Conservation (phyloP, 345 rosid species). For the Abelmoschus esculentus region DNA sequence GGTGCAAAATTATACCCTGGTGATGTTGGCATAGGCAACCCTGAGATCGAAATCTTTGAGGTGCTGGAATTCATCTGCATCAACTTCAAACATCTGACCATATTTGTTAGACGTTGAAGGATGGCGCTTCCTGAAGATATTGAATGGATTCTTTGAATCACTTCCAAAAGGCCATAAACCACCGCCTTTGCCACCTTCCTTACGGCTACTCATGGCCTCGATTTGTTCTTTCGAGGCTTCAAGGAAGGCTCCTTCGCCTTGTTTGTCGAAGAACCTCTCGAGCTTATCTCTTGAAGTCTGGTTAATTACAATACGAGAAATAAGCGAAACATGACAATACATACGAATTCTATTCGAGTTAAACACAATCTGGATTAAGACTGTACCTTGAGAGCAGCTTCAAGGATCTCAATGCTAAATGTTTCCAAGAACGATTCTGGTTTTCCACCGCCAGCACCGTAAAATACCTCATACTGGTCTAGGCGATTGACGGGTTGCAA, state of each 20-base stretch:
- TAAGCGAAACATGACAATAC: no score
- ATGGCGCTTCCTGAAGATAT: constrained; percentile 17
- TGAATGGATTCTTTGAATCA: constrained; percentile 19
- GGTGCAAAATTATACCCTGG: constrained; percentile 21
- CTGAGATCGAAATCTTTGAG: constrained; percentile 23
- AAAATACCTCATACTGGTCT: constrained; percentile 23
- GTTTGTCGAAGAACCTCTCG: constrained; percentile 27
- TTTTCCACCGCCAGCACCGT: constrained; percentile 27
- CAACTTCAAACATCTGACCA: constrained; percentile 31
- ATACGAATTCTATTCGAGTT: no score
- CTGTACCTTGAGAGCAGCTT: constrained; percentile 41
- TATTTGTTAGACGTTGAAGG: constrained; percentile 27
- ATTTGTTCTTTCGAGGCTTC: constrained; percentile 36
- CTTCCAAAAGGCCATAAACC: constrained; percentile 34
- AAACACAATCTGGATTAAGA: no score
- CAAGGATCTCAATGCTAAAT: constrained; percentile 45
- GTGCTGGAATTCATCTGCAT: constrained; percentile 15
- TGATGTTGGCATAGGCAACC: constrained; percentile 29
- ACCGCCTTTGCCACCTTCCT: constrained; percentile 11
- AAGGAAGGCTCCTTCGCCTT: constrained; percentile 28
- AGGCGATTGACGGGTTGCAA: constrained; percentile 33
- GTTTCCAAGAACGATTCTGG: constrained; percentile 30
- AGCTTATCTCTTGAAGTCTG: constrained; percentile 32
- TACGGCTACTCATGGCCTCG: constrained; percentile 23
- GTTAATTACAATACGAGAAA: not conserved